Percentiles rank a stretch among this genome's conserved stretches.
phyloP scores from a whole-genome alignment of 257 asterid genomes.

The Nemophila menziesii region DNA sequence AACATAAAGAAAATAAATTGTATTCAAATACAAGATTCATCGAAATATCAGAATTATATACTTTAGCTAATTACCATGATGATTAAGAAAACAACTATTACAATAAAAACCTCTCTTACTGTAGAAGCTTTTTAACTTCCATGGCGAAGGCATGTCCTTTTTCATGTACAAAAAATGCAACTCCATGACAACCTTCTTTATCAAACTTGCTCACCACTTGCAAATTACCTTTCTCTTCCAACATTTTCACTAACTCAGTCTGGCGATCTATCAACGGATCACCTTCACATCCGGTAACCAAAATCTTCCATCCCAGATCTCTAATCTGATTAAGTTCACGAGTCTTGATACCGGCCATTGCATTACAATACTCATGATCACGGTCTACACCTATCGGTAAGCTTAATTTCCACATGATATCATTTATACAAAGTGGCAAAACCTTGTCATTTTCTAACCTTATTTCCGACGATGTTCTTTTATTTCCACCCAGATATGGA shows the following conservation, averaged over 20 bases:
- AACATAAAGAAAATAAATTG: too few relatives aligned
- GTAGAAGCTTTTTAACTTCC: neutral
- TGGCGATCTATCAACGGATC: neutral
- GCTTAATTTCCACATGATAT: slow-evolving; percentile 15
- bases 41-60: too few relatives aligned
- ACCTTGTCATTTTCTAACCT: slow-evolving; percentile 12
- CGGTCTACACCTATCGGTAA: neutral
- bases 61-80: too few relatives aligned
- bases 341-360: neutral
- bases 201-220: neutral
- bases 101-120: too few relatives aligned
- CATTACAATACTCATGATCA: slow-evolving; percentile 8
- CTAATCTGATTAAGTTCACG: neutral
- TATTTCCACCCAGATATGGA: slow-evolving; percentile 18
- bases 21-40: too few relatives aligned
- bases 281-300: too few relatives aligned
- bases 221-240: neutral
- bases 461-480: slow-evolving; percentile 17
- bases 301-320: too few relatives aligned
- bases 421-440: slow-evolving; percentile 13
- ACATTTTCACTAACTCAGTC: neutral
- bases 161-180: neutral
- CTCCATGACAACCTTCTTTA: neutral
- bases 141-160: neutral
- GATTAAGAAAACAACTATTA: too few relatives aligned